Base-by-base conservation (phyloP, 2,329 filamentous ascomycete genomes). In the Cercospora sp. region DNA sequence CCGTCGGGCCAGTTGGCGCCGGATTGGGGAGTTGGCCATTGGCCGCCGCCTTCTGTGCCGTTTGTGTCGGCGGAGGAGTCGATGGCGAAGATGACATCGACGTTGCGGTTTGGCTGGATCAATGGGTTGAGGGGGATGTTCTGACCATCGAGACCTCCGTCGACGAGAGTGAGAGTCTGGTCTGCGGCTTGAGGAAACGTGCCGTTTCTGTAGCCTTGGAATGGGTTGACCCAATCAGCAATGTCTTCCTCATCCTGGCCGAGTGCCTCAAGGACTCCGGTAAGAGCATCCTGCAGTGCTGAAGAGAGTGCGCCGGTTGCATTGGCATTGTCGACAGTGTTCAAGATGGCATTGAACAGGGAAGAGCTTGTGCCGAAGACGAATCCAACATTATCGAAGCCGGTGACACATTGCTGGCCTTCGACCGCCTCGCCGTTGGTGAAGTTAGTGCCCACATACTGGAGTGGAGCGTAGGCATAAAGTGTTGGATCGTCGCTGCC, bases 301-400 rank as follows among this genome's bases (percentile, higher is more conserved):
- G 12, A 5, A 12, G 51, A 36, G 45, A 64, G 67, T 0, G 81
- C 77, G 1, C 85, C 76, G 28, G 81, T 79, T 23, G 79, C 78
- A 9, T 78, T 75, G 5, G 77, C 74, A 39, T 77, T 78, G 71
- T 92, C 86, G 65, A 94, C 82, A 10, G 87, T 80, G 3, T 93
- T 83, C 18, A 96, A 80, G 74, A 91, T 86, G 74, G 89, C 83
- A 81, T 96, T 97, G 85, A 97, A 97, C 1, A 97, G 84, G 0
- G 91, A 90, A 1, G 90, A 92, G 23, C 90, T 93, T 0, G 93
- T 96, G 61, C 93, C 93, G 87, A 96, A 93, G 28, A 96, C 83
- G 76, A 87, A 97, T 6, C 92, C 92, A 26, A 87, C 86, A 73
- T 93, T 93, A 79, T 97, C 94, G 70, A 93, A 93, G 0, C 94